Evolutionary conservation across 2,329 filamentous ascomycete genomes (phyloP).

Genomic region (Pseudocercospora cruenta): DNA sequence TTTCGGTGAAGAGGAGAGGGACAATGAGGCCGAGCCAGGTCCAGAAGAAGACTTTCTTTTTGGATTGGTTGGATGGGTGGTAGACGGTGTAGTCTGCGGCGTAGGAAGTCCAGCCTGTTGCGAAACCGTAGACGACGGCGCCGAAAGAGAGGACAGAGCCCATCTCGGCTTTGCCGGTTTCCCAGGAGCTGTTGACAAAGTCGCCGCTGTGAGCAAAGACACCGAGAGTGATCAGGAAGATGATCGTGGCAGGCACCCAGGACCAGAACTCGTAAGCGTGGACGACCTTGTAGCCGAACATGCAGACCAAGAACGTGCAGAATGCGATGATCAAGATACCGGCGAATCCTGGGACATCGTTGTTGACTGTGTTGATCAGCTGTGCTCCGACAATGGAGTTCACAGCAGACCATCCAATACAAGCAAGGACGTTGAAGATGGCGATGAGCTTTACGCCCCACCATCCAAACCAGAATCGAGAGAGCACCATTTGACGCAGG

Average conservation of each 20-base stretch:
- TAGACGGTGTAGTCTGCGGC: constrained; percentile 82
- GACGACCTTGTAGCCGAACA: constrained; percentile 75
- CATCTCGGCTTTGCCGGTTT: constrained; percentile 60
- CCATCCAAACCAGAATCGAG: constrained; percentile 72
- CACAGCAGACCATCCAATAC: constrained; percentile 74
- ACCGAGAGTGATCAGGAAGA: constrained; percentile 73
- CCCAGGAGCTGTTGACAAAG: constrained; percentile 66
- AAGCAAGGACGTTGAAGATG: constrained; percentile 70
- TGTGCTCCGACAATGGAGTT: constrained; percentile 82
- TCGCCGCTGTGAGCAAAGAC: constrained; percentile 68
- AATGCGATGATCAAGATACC: constrained; percentile 75
- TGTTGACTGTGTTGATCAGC: constrained; percentile 73
- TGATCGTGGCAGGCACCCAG: constrained; percentile 73
- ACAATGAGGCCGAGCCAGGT: constrained; percentile 71
- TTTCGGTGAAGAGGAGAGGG: constrained; percentile 73
- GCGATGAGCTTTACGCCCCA: constrained; percentile 54
- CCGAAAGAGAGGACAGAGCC: constrained; percentile 67
- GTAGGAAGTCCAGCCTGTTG: constrained; percentile 73
- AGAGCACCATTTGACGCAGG: constrained; percentile 78
- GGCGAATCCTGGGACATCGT: constrained; percentile 69
- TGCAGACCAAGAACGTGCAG: constrained; percentile 69
- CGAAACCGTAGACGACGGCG: constrained; percentile 68
- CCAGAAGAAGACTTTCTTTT: constrained; percentile 67
- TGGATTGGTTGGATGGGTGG: constrained; percentile 65
- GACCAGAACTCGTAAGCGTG: constrained; percentile 76